Percentiles rank a stretch among this genome's conserved stretches.
Conservation (phyloP, 257 asterid genomes). For the Vinca minor region DNA sequence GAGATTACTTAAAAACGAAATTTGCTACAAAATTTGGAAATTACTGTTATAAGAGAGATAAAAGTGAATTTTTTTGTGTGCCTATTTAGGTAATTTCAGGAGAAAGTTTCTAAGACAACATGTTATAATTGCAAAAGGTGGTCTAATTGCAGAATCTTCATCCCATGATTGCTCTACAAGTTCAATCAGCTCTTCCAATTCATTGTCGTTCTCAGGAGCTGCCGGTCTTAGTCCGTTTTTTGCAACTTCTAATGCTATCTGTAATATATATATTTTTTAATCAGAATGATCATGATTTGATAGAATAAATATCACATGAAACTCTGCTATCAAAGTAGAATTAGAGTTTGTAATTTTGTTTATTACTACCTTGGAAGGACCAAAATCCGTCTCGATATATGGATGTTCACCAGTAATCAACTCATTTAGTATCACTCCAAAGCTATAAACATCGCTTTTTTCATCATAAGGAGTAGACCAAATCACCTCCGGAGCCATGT, state of each 20-base stretch:
- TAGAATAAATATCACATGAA: no score
- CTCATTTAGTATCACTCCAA: slow-evolving; percentile 56
- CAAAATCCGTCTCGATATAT: slow-evolving; percentile 46
- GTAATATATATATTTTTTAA: no score
- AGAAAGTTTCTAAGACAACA: slow-evolving; percentile 30
- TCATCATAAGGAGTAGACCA: slow-evolving; percentile 53
- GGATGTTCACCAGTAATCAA: slow-evolving; percentile 58
- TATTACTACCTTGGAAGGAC: slow-evolving; percentile 60
- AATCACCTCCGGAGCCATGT: slow-evolving; percentile 84
- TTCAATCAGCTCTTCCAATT: slow-evolving; percentile 30
- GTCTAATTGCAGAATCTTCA: slow-evolving; percentile 47
- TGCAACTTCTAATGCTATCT: slow-evolving; percentile 75
- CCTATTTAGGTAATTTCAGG: slow-evolving; percentile 21
- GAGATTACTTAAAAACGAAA: no score
- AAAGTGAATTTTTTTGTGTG: no score
- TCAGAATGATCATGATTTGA: background rate
- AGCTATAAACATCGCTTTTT: slow-evolving; percentile 73
- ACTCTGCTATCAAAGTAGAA: no score
- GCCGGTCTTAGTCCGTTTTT: slow-evolving; percentile 59
- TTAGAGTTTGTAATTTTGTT: no score
- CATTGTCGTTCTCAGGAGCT: slow-evolving; percentile 26
- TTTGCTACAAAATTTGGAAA: no score
- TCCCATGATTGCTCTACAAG: slow-evolving; percentile 47
- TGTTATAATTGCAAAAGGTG: slow-evolving; percentile 45
- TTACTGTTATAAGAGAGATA: no score